phyloP scores from a whole-genome alignment of 768 basidiomycete species.

The Wakefieldia striispora region DNA sequence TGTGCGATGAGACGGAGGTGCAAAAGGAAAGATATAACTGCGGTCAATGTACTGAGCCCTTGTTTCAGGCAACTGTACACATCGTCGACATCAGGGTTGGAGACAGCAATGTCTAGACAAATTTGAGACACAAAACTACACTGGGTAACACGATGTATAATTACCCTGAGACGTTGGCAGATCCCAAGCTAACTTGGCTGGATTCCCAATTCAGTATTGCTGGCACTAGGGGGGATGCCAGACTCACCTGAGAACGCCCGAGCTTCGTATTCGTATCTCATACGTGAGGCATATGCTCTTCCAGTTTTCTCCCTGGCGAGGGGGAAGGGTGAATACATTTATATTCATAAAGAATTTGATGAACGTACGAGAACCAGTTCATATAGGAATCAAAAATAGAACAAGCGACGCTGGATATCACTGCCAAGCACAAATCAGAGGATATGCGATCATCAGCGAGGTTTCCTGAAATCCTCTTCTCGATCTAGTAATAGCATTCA shows the following conservation, averaged over 20 bases:
- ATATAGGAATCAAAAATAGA: constrained; percentile 16
- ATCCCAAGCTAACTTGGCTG: constrained; percentile 19
- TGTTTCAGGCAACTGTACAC: constrained; percentile 14
- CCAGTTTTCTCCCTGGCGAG: constrained; percentile 3
- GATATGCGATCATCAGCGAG: not conserved
- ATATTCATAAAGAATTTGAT: not conserved
- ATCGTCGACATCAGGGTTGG: not conserved
- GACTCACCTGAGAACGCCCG: constrained; percentile 18
- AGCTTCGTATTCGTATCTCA: constrained; percentile 21
- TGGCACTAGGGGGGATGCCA: not conserved
- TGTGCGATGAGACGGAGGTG: constrained; percentile 21
- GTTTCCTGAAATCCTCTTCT: constrained; percentile 12
- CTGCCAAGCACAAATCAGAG: constrained; percentile 11
- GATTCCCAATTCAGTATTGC: not conserved
- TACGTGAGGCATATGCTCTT: constrained; percentile 12
- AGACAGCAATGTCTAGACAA: constrained; percentile 5
- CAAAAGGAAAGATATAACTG: constrained; percentile 19
- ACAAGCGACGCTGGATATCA: constrained; percentile 13
- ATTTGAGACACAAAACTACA: not conserved
- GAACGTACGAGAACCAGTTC: constrained; percentile 17
- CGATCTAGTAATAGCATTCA: constrained; percentile 17
- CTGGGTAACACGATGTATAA: not conserved
- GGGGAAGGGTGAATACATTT: not conserved
- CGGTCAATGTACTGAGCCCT: constrained; percentile 6
- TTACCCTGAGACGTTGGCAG: constrained; percentile 25